Evolutionary conservation across 352 stramenopile genomes (phyloP).

Genomic region (Thalassiosira pacifica): DNA sequence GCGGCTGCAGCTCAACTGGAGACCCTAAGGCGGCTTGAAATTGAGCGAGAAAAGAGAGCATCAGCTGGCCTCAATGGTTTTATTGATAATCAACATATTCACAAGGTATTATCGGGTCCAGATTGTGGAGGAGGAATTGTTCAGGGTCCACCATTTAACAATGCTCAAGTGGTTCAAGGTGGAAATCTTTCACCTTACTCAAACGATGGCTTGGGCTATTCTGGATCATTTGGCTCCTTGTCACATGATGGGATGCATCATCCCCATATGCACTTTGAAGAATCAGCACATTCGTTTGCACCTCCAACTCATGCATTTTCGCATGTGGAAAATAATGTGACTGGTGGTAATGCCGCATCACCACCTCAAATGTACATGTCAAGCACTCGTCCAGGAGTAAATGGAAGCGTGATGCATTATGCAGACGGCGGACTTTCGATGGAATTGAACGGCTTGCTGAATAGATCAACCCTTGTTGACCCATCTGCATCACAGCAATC

Average conservation of each 20-base stretch:
- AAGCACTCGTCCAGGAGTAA: constrained; percentile 13
- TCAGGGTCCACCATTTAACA: background rate
- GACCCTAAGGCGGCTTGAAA: constrained; percentile 73
- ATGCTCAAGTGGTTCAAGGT: background rate
- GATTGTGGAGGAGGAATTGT: constrained; percentile 54
- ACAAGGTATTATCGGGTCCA: constrained; percentile 43
- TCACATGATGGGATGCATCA: constrained; percentile 44
- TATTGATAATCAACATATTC: constrained; percentile 48
- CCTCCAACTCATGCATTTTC: constrained; percentile 48
- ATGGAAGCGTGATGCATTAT: constrained; percentile 63
- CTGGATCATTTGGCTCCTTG: constrained; percentile 41
- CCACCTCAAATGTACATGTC: constrained; percentile 9
- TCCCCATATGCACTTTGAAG: constrained; percentile 52
- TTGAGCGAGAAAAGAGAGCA: constrained; percentile 55
- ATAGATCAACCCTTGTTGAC: constrained; percentile 58
- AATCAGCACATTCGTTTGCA: constrained; percentile 50
- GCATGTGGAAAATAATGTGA: constrained; percentile 20
- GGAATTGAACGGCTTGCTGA: constrained; percentile 57
- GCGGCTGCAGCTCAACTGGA: constrained; percentile 79
- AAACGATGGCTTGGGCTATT: constrained; percentile 31
- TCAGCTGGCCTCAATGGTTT: constrained; percentile 32
- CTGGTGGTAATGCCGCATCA: constrained; percentile 1
- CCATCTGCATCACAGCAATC: constrained; percentile 58
- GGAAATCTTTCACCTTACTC: constrained; percentile 19
- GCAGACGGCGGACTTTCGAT: constrained; percentile 59